Conservation (phyloP, 768 basidiomycete species). For the Paxillus rubicundulus region DNA sequence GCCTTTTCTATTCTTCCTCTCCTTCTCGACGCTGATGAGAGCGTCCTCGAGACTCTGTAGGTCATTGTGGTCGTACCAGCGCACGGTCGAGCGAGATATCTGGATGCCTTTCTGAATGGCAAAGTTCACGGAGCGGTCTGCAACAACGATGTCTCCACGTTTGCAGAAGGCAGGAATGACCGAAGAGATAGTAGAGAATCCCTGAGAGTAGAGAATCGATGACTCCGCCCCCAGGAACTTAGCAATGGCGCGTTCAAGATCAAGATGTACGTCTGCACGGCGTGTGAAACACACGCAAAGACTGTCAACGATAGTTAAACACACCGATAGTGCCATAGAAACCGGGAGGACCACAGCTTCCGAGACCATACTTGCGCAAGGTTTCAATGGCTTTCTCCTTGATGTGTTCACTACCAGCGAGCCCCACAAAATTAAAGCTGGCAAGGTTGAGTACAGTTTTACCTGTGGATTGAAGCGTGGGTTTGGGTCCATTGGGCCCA, state of each 20-base stretch:
- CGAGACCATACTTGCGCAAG: conserved; percentile 85
- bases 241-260: conserved; percentile 85
- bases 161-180: conserved; percentile 98
- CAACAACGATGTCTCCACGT: conserved; percentile 96
- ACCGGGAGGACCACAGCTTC: conserved; percentile 93
- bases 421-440: conserved; percentile 88
- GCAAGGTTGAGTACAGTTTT: conserved; percentile 84
- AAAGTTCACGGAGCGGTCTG: conserved; percentile 94
- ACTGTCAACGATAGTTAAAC: conserved; percentile 23
- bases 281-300: conserved; percentile 2
- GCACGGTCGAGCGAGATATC: conserved; percentile 85
- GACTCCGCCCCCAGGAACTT: conserved; percentile 88
- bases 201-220: conserved; percentile 91
- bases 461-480: conserved; percentile 67
- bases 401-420: conserved; percentile 84
- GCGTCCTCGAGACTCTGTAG: conserved; percentile 88
- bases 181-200: conserved; percentile 86
- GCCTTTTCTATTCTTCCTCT: conserved; percentile 76
- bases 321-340: conserved; percentile 95
- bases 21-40: conserved; percentile 79
- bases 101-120: conserved; percentile 95
- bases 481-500: conserved; percentile 81
- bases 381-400: conserved; percentile 84
- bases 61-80: conserved; percentile 98
- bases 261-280: conserved; percentile 80